A percentile compares a stretch with the other conserved stretches of the same genome.
phyloP scores from a whole-genome alignment of 176 grass and related monocot genomes.

The Zoysia japonica region DNA sequence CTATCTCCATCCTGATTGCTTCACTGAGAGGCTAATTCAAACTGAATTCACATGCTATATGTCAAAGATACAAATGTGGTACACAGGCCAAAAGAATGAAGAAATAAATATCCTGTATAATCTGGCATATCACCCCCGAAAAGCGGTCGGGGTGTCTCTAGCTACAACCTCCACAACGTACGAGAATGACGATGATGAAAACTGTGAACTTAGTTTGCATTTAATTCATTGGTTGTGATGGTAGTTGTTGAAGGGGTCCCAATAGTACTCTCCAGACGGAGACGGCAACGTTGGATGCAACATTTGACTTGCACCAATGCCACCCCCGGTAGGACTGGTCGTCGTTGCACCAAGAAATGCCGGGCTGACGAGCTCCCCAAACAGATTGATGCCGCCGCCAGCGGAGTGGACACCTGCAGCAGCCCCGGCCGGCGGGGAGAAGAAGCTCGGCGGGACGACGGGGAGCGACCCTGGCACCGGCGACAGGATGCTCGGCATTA shows the following conservation, averaged over 20 bases:
- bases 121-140: no score
- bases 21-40: no score
- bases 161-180: no score
- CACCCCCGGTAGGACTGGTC: no score
- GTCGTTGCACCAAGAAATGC: constrained; percentile 17
- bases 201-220: background rate
- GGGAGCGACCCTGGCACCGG: constrained; percentile 34
- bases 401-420: background rate
- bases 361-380: constrained; percentile 40
- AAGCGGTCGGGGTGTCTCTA: no score
- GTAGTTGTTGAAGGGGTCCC: constrained; percentile 50
- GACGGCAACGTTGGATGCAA: background rate
- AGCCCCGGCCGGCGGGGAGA: constrained; percentile 29
- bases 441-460: constrained; percentile 33
- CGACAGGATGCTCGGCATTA: constrained; percentile 40
- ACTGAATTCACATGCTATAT: no score
- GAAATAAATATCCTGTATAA: no score
- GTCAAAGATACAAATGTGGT: no score
- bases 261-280: constrained; percentile 29
- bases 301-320: background rate
- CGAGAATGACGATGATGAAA: no score
- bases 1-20: no score
- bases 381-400: constrained; percentile 29
- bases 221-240: constrained; percentile 6
- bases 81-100: no score